phyloP scores from a whole-genome alignment of 768 basidiomycete species.

The Leccinum ochraceum region DNA sequence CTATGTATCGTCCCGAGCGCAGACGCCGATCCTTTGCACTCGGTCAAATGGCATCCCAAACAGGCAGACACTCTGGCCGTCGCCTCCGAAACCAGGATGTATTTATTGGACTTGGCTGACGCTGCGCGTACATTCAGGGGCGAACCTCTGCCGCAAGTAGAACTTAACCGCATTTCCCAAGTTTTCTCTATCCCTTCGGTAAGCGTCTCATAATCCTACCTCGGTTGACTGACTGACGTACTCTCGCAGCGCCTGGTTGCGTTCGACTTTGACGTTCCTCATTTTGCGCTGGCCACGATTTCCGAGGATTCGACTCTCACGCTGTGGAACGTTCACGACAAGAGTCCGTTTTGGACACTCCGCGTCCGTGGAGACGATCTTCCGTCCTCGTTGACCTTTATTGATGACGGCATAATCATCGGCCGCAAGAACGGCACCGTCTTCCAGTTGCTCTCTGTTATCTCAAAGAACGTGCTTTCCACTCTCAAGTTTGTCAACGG shows the following conservation, averaged over 20 bases:
- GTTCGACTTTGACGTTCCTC: conserved; percentile 81
- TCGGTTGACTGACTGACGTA: not conserved
- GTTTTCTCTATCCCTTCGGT: conserved; percentile 72
- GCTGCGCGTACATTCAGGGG: conserved; percentile 61
- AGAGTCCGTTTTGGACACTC: conserved; percentile 71
- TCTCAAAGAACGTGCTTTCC: conserved; percentile 71
- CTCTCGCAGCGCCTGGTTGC: conserved; percentile 68
- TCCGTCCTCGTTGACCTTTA: conserved; percentile 82
- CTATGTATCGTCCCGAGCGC: conserved; percentile 67
- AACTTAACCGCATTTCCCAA: conserved; percentile 68
- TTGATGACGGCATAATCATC: conserved; percentile 83
- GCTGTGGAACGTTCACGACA: conserved; percentile 81
- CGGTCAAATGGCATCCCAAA: conserved; percentile 89
- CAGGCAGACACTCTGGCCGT: conserved; percentile 78
- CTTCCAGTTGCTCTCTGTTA: conserved; percentile 79
- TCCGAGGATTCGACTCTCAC: conserved; percentile 81
- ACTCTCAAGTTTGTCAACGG: conserved; percentile 79
- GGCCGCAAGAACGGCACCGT: conserved; percentile 84
- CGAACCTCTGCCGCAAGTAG: conserved; percentile 66
- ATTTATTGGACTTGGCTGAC: conserved; percentile 69
- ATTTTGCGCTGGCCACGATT: conserved; percentile 77
- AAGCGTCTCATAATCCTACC: conserved; percentile 26
- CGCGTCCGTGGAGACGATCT: conserved; percentile 77
- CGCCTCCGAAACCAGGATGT: conserved; percentile 77
- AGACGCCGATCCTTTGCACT: conserved; percentile 62